Percentiles rank a stretch among this genome's conserved stretches.
Evolutionary conservation across 2,329 filamentous ascomycete genomes (phyloP).

Genomic region (Albifimbria verrucaria): DNA sequence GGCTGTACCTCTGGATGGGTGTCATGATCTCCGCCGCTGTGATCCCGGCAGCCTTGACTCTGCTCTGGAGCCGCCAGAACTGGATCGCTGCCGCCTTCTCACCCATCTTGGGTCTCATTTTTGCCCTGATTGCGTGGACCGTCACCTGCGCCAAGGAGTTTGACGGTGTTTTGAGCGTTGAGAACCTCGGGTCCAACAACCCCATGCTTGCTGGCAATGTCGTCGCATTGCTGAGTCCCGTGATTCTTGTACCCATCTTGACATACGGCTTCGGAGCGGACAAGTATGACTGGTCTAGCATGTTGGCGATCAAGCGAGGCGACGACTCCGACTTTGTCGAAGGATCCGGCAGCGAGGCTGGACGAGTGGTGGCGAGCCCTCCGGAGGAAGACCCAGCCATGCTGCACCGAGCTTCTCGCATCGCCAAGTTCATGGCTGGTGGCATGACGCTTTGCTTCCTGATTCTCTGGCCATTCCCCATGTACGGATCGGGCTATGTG

Average conservation of each 20-base stretch:
- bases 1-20: slow-evolving; percentile 84
- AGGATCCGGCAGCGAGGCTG: slow-evolving; percentile 49
- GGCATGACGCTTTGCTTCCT: slow-evolving; percentile 63
- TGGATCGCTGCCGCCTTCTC: slow-evolving; percentile 64
- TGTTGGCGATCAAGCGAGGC: slow-evolving; percentile 73
- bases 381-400: slow-evolving; percentile 42
- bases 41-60: slow-evolving; percentile 72
- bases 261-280: slow-evolving; percentile 58
- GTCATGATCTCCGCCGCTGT: slow-evolving; percentile 82
- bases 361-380: slow-evolving; percentile 11
- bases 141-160: slow-evolving; percentile 64
- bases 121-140: slow-evolving; percentile 68
- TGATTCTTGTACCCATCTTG: slow-evolving; percentile 73
- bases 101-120: slow-evolving; percentile 61
- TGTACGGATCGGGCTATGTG: slow-evolving; percentile 80
- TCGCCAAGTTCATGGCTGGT: slow-evolving; percentile 33
- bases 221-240: slow-evolving; percentile 71
- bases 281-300: slow-evolving; percentile 82
- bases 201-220: slow-evolving; percentile 90
- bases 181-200: slow-evolving; percentile 75
- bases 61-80: slow-evolving; percentile 77
- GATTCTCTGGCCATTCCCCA: slow-evolving; percentile 86
- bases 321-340: slow-evolving; percentile 71
- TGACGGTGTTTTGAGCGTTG: slow-evolving; percentile 66
- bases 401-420: slow-evolving; percentile 50